A percentile compares a stretch with the other conserved stretches of the same genome.
phyloP scores from a whole-genome alignment of 768 basidiomycete species.

The Tubosaeta sp. region DNA sequence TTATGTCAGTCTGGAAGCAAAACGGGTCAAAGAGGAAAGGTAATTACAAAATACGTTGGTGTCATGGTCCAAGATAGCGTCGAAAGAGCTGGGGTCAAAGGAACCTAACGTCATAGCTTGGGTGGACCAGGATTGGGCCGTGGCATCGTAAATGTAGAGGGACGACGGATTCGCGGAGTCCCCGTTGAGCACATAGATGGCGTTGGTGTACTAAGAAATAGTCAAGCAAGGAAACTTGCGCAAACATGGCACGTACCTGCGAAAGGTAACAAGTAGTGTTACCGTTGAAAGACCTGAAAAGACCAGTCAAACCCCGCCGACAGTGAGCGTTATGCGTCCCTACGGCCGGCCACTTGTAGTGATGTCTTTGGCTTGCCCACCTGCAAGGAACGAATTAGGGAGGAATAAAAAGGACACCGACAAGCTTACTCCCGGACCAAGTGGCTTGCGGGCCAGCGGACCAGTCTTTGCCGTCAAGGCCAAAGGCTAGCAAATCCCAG shows the following conservation, averaged over 20 bases:
- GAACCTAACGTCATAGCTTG: constrained; percentile 53
- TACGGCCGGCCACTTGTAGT: constrained; percentile 77
- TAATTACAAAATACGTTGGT: constrained; percentile 80
- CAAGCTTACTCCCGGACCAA: constrained; percentile 54
- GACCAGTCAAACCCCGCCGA: not conserved
- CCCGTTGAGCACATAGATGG: constrained; percentile 79
- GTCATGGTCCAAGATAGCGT: constrained; percentile 86
- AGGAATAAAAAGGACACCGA: not conserved
- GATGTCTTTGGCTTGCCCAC: constrained; percentile 52
- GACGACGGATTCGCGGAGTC: constrained; percentile 64
- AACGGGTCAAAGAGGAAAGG: not conserved
- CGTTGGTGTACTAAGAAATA: constrained; percentile 65
- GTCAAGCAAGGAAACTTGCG: not conserved
- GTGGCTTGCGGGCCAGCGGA: constrained; percentile 65
- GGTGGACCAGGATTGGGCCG: constrained; percentile 70
- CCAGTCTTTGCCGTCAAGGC: constrained; percentile 80
- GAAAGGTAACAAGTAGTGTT: constrained; percentile 72
- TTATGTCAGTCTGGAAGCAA: constrained; percentile 6
- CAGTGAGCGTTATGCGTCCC: constrained; percentile 24
- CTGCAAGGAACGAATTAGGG: constrained; percentile 14
- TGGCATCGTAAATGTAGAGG: constrained; percentile 79
- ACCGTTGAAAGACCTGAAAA: constrained; percentile 59
- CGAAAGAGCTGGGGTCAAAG: constrained; percentile 62
- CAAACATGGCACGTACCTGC: constrained; percentile 39
- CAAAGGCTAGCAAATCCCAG: constrained; percentile 83